A percentile compares a stretch with the other conserved stretches of the same genome.
These are phyloP conservation scores for Arthroderma sp. DNA, from an alignment of 2,329 filamentous ascomycete genomes.

Conservation along the genomic window DNA sequence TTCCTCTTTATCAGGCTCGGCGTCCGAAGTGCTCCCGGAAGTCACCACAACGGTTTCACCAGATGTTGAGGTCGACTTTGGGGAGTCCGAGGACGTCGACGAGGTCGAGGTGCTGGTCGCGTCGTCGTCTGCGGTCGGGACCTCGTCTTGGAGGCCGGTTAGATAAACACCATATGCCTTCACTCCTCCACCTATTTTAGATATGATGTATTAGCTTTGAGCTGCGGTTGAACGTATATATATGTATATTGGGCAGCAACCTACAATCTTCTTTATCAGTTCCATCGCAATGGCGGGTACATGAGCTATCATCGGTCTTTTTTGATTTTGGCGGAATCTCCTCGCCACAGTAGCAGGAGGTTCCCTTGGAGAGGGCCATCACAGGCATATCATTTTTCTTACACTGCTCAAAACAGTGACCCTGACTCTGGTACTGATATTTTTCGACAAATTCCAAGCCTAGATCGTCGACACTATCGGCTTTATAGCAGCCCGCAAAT, in stretches of 20 bases:
- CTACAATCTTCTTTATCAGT: slow-evolving; percentile 52
- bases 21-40: slow-evolving; percentile 2
- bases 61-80: slow-evolving; percentile 29
- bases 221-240: too few relatives aligned
- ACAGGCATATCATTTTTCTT: slow-evolving; percentile 39
- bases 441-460: slow-evolving; percentile 33
- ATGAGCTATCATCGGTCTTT: slow-evolving; percentile 45
- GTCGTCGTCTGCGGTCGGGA: slow-evolving; percentile 16
- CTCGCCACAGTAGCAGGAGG: slow-evolving; percentile 61
- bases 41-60: slow-evolving; percentile 15
- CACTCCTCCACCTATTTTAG: slow-evolving; percentile 42
- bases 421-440: slow-evolving; percentile 41
- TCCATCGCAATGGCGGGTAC: slow-evolving; percentile 52
- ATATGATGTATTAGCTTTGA: slow-evolving; percentile 13
- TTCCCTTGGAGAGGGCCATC: slow-evolving; percentile 47
- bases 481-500: slow-evolving; percentile 39
- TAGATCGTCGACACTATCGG: slow-evolving; percentile 20
- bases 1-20: background rate
- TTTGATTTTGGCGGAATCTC: slow-evolving; percentile 47
- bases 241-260: slow-evolving; percentile 15
- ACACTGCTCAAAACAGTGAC: slow-evolving; percentile 44
- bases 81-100: slow-evolving; percentile 24
- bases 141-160: slow-evolving; percentile 33
- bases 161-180: slow-evolving; percentile 39
- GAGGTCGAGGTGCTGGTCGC: slow-evolving; percentile 20